Conservation (phyloP, 345 rosid genomes). For the Microcos paniculata region DNA sequence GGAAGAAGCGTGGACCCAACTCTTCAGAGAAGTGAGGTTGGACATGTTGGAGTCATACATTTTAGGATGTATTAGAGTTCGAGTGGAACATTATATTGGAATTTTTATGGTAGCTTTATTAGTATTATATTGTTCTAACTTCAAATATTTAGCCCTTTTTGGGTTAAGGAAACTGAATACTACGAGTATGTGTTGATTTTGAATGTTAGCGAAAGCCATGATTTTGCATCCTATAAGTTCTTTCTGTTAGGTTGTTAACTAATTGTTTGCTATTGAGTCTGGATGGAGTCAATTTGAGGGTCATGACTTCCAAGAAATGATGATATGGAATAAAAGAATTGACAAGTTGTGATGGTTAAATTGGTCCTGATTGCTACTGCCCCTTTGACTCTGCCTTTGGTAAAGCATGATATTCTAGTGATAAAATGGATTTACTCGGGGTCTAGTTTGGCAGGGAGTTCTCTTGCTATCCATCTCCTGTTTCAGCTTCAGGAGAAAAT, state of each 20-base stretch:
- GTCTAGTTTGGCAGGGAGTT: not conserved
- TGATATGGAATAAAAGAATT: not conserved
- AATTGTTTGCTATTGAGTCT: not conserved
- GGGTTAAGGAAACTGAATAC: not conserved
- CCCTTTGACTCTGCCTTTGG: not conserved
- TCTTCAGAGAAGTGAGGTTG: constrained; percentile 40
- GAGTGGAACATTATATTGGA: not conserved
- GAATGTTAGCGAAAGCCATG: not conserved
- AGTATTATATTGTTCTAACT: not conserved
- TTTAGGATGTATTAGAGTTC: not conserved
- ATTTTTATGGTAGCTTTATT: not conserved
- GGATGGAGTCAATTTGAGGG: not conserved
- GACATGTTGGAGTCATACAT: not conserved
- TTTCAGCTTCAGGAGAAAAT: not conserved
- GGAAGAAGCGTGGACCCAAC: constrained; percentile 54
- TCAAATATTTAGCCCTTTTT: not conserved
- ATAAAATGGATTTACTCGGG: not conserved
- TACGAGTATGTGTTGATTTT: not conserved
- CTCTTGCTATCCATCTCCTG: not conserved
- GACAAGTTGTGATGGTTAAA: not conserved
- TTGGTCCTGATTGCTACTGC: not conserved
- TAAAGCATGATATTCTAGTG: not conserved
- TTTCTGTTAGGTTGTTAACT: not conserved
- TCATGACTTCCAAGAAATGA: not conserved
- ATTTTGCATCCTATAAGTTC: not conserved